phyloP scores from a whole-genome alignment of 306 rosid genomes.

The Castanea mollissima region DNA sequence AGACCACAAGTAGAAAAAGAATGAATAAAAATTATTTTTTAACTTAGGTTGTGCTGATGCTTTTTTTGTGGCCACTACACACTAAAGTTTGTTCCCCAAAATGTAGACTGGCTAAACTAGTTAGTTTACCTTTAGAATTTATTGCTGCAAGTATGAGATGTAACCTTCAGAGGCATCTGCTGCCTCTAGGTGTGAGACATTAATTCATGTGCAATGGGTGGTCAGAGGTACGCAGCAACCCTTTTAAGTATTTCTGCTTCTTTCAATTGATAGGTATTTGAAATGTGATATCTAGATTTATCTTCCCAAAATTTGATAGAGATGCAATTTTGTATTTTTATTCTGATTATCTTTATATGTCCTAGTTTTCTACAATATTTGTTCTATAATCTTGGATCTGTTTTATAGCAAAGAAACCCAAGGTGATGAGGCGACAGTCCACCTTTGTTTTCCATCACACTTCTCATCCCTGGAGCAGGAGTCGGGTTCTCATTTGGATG shows the following conservation, averaged over 20 bases:
- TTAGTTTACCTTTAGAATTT: background rate
- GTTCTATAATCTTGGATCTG: conserved; percentile 7
- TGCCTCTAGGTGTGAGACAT: background rate
- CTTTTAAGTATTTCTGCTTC: background rate
- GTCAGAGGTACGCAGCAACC: background rate
- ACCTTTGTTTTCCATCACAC: conserved; percentile 91
- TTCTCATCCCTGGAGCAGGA: conserved; percentile 99
- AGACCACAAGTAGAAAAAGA: background rate
- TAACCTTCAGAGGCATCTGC: background rate
- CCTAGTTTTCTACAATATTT: background rate
- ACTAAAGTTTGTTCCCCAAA: background rate
- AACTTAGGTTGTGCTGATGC: background rate
- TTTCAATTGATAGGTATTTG: background rate
- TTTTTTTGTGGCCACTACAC: background rate
- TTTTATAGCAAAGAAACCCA: conserved; percentile 59
- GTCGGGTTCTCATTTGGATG: conserved; percentile 86
- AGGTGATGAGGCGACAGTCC: conserved; percentile 84
- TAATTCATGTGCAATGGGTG: background rate
- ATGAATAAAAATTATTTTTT: background rate
- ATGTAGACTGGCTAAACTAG: background rate
- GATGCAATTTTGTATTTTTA: background rate
- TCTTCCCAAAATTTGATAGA: background rate
- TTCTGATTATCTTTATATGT: conserved; percentile 2
- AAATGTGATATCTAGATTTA: background rate
- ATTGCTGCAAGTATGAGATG: background rate